Evolutionary conservation across 1,139 yeast genomes (phyloP).

Genomic region (Kodamaea sp.): DNA sequence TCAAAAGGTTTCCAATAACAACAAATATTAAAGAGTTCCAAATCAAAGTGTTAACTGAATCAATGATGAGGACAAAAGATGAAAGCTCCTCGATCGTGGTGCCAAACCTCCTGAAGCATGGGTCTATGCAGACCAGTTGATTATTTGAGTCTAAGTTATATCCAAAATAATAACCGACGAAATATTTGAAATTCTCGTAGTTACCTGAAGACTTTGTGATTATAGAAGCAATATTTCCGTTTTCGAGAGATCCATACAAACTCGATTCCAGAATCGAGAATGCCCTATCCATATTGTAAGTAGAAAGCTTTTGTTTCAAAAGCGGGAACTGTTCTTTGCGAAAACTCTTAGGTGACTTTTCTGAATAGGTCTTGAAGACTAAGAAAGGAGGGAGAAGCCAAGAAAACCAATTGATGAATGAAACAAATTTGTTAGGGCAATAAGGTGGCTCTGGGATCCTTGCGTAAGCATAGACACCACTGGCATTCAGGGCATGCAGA

Average conservation of each 20-base stretch:
- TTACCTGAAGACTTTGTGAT: neutral
- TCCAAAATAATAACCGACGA: constrained; percentile 24
- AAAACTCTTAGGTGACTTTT: neutral
- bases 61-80: constrained; percentile 4
- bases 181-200: constrained; percentile 20
- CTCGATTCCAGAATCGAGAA: constrained; percentile 11
- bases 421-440: constrained; percentile 2
- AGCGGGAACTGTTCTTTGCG: constrained; percentile 14
- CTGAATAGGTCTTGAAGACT: constrained; percentile 11
- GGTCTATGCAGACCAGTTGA: constrained; percentile 15
- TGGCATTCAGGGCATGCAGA: neutral
- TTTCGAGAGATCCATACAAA: constrained; percentile 11
- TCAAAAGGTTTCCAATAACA: constrained; percentile 7
- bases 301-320: constrained; percentile 15
- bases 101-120: constrained; percentile 16
- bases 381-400: constrained; percentile 28
- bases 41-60: constrained; percentile 10
- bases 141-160: constrained; percentile 10
- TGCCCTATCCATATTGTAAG: constrained; percentile 16
- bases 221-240: neutral
- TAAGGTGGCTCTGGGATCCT: neutral
- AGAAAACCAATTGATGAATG: constrained; percentile 21
- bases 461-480: neutral
- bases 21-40: constrained; percentile 11
- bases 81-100: constrained; percentile 11